Base-by-base conservation (phyloP, 768 basidiomycete species). In the Mycena floridula region DNA sequence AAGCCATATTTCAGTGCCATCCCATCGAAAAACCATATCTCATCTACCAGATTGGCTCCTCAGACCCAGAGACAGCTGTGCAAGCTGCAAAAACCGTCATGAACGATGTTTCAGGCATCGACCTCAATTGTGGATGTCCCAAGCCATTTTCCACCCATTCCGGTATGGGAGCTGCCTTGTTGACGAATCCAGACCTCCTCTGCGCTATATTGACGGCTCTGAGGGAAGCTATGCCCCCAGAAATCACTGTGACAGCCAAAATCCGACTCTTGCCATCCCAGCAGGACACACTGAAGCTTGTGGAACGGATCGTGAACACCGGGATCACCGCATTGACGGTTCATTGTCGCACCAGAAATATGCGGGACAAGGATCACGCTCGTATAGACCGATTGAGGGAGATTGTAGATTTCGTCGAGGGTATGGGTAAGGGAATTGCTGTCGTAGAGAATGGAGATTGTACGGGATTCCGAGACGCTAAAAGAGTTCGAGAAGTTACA, bases 101-200 rank as follows among this genome's bases (percentile, higher is more conserved):
- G 65, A 68, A 87, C 25, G 96, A 99, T 56, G 82, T 99, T 24
- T 82, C 93, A 0, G 96, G 94, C 16, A 74, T 99, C 55, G 96
- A 98, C 61, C 82, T 99, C 48, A 98, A 98, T 61, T 98, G 96
- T 58, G 96, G 95, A 0, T 99, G 95, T 58, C 94, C 94, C 0
- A 95, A 95, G 55, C 89, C 93, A 0, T 97, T 97, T 64, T 95
- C 92, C 18, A 92, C 90, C 0, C 85, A 89, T 52, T 67, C 85
- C 0, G 96, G 96, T 0, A 98, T 98, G 94, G 96, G 96, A 7
- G 95, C 96, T 1, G 95, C 94, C 3, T 72, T 99, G 12, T 79
- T 99, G 41, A 81, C 87, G 3, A 95, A 87, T 26, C 93, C 96
- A 0, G 92, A 97, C 56, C 69, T 92, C 25, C 75, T 99, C 7